Base-by-base conservation (phyloP, 2,329 filamentous ascomycete genomes). In the Fusarium xylarioides region DNA sequence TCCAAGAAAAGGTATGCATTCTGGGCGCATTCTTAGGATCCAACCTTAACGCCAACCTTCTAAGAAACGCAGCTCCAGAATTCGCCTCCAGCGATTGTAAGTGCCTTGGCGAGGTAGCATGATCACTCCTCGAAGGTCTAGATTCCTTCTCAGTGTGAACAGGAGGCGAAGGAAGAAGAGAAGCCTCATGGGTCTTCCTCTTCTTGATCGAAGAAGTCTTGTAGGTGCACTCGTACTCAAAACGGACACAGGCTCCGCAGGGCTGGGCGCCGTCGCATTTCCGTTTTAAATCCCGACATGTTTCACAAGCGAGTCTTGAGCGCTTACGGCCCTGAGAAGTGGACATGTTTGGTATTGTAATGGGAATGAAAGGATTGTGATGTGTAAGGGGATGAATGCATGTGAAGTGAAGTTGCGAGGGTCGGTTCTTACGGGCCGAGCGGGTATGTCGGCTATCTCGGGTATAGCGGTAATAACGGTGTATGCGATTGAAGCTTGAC, bases 1-100 rank as follows among this genome's bases (percentile, higher is more conserved):
- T 90, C 88, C 88, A 90, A 0, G 85, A 87, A 74, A 90, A 90
- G 0, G 87, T 83, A 71, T 88, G 86, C 61, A 89, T 80, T 52
- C 86, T 82, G 1, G 88, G 87, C 3, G 86, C 86, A 73, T 85
- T 85, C 9, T 84, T 84, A 2, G 87, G 85, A 74, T 90, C 87
- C 26, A 89, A 81, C 47, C 84, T 83, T 47, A 88, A 81, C 1
- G 85, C 88, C 40, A 90, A 79, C 28, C 84, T 82, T 60, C 87
- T 80, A 14, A 89, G 84, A 75, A 90, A 90, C 0, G 87, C 87
- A 0, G 88, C 86, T 0, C 87, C 87, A 1, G 87, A 89, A 68
- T 90, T 90, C 40, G 86, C 88, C 70, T 90, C 87, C 7, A 89
- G 79, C 1, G 86, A 86, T 10, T 81, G 81, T 47, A 83, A 70